Conservation (phyloP, 768 basidiomycete genomes). For the Russula lepida region DNA sequence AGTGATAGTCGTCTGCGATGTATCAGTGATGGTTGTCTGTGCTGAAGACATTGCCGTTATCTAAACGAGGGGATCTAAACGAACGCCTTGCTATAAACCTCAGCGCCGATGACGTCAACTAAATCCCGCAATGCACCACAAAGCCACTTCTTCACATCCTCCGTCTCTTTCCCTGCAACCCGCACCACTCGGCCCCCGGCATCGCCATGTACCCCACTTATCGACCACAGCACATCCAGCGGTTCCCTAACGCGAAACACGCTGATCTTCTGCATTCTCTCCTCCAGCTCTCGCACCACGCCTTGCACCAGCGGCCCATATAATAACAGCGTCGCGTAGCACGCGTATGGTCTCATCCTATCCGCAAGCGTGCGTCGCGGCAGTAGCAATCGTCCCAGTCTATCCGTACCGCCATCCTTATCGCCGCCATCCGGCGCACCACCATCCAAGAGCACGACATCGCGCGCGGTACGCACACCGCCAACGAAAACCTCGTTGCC, state of each 20-base stretch:
- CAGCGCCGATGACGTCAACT: conserved; percentile 48
- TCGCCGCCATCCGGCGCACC: not conserved
- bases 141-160: conserved; percentile 67
- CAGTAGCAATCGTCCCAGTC: conserved; percentile 20
- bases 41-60: not conserved
- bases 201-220: conserved; percentile 46
- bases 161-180: conserved; percentile 68
- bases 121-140: conserved; percentile 43
- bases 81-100: conserved; percentile 60
- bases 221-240: conserved; percentile 70
- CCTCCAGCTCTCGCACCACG: conserved; percentile 41
- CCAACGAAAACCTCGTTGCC: conserved; percentile 73
- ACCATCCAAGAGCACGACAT: conserved; percentile 66
- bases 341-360: conserved; percentile 71
- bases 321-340: conserved; percentile 82
- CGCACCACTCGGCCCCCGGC: conserved; percentile 53
- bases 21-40: not conserved
- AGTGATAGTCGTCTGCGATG: conserved; percentile 68
- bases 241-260: conserved; percentile 54
- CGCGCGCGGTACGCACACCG: conserved; percentile 60
- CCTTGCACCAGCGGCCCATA: conserved; percentile 53
- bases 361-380: conserved; percentile 45
- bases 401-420: not conserved
- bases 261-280: conserved; percentile 43
- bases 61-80: conserved; percentile 44